These are phyloP conservation scores for Cordyceps fumosorosea DNA, from an alignment of 2,329 filamentous ascomycete species.

Conservation along the genomic window DNA sequence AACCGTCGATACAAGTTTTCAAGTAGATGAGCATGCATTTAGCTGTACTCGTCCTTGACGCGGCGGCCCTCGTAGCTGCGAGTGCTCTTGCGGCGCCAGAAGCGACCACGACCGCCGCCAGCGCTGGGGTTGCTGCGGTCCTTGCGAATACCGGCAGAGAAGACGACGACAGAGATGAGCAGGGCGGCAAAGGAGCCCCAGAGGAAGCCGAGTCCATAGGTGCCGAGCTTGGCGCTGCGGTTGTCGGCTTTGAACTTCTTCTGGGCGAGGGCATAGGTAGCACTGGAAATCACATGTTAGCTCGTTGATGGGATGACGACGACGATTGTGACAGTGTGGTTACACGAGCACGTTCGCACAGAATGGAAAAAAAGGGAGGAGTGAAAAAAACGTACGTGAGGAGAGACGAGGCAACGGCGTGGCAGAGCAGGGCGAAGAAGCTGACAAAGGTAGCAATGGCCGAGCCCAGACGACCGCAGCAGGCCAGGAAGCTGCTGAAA, in stretches of 20 bases:
- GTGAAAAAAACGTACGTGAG: slow-evolving; percentile 58
- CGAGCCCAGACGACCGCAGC: slow-evolving; percentile 64
- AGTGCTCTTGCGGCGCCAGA: slow-evolving; percentile 30
- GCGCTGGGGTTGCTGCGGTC: slow-evolving; percentile 19
- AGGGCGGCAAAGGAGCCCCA: slow-evolving; percentile 66
- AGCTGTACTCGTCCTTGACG: slow-evolving; percentile 66
- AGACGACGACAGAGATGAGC: slow-evolving; percentile 59
- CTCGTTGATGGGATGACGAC: background rate
- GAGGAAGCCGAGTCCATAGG: slow-evolving; percentile 67
- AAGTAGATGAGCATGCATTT: slow-evolving; percentile 19
- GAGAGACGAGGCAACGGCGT: slow-evolving; percentile 57
- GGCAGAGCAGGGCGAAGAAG: slow-evolving; percentile 60
- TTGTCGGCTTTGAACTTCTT: slow-evolving; percentile 53
- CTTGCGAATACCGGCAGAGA: slow-evolving; percentile 55
- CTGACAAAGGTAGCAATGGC: slow-evolving; percentile 56
- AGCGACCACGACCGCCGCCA: slow-evolving; percentile 24
- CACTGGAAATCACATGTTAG: slow-evolving; percentile 26
- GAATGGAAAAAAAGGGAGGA: background rate
- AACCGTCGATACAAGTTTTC: background rate
- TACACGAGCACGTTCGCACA: slow-evolving; percentile 16
- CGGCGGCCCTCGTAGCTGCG: slow-evolving; percentile 42
- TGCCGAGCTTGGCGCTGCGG: slow-evolving; percentile 54
- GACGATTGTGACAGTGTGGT: background rate
- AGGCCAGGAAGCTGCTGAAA: slow-evolving; percentile 61
- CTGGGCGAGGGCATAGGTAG: slow-evolving; percentile 62